Base-by-base conservation (phyloP, 495 filamentous ascomycete genomes). In the Clavariopsis aquatica region DNA sequence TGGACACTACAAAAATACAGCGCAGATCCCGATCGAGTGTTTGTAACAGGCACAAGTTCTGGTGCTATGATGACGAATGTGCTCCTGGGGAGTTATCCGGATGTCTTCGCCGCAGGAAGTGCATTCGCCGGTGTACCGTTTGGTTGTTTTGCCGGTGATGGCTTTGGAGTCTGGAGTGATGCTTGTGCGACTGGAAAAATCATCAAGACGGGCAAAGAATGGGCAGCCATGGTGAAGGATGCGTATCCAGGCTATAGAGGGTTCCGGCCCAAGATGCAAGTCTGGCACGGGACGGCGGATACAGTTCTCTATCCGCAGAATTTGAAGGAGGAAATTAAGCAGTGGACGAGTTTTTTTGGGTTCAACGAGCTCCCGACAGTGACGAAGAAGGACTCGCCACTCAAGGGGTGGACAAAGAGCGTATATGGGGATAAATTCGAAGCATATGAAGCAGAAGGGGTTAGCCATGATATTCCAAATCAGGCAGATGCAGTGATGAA, bases 111-210 rank as follows among this genome's bases (percentile, higher is more conserved):
- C 26, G 84, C 83, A 4, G 83, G 79, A 15, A 80, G 78, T 8
- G 84, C 78, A 20, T 87, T 83, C 71, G 74, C 83, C 4, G 85
- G 85, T 17, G 84, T 88, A 0, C 73, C 85, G 6, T 83, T 81
- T 28, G 85, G 84, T 6, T 88, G 85, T 75, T 87, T 84, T 72
- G 72, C 60, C 58, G 76, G 62, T 67, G 75, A 64, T 74, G 76
- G 59, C 68, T 77, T 34, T 69, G 78, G 74, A 3, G 74, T 75
- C 15, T 85, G 84, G 80, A 82, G 83, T 77, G 76, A 78, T 65
- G 82, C 79, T 7, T 86, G 84, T 65, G 77, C 82, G 1, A 74
- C 78, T 49, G 84, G 83, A 53, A 68, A 83, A 12, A 56, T 75
- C 20, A 72, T 81, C 68, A 69, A 70, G 45, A 80, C 81, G 1